These are phyloP conservation scores for Saururus chinensis DNA, from an alignment of 164 flowering plant genomes.

Conservation along the genomic window DNA sequence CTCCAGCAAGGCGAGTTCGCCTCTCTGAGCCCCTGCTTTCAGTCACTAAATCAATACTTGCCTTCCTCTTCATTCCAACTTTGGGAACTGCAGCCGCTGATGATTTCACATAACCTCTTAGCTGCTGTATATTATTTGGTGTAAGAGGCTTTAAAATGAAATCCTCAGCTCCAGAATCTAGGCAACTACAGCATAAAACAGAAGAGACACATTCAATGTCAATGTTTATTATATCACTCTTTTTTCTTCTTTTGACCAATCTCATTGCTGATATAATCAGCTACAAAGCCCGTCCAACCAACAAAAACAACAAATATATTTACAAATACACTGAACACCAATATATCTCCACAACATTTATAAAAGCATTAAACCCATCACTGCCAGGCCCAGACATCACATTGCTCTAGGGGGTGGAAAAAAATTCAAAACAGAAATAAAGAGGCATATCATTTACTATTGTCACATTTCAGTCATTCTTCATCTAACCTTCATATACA, in stretches of 20 bases:
- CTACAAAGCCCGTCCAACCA: not conserved
- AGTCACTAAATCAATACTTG: not conserved
- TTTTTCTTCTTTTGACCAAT: not conserved
- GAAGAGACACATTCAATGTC: not conserved
- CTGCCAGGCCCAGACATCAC: too few species aligned
- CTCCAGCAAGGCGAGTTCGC: not conserved
- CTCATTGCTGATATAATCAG: constrained; percentile 5
- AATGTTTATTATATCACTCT: too few species aligned
- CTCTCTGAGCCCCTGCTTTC: not conserved
- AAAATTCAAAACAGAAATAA: too few species aligned
- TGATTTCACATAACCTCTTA: not conserved
- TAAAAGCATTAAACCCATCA: too few species aligned
- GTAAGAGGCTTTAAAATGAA: not conserved
- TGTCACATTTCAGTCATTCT: too few species aligned
- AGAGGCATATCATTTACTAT: too few species aligned
- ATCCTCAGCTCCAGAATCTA: not conserved
- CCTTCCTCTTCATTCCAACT: not conserved
- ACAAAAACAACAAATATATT: too few species aligned
- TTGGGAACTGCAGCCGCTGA: not conserved
- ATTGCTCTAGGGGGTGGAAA: too few species aligned
- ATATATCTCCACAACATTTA: too few species aligned
- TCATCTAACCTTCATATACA: too few species aligned
- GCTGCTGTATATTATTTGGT: not conserved
- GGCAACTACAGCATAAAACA: not conserved
- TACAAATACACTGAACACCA: too few species aligned